Conservation (phyloP, 495 filamentous ascomycete genomes). For the Stereocaulon alpinum region DNA sequence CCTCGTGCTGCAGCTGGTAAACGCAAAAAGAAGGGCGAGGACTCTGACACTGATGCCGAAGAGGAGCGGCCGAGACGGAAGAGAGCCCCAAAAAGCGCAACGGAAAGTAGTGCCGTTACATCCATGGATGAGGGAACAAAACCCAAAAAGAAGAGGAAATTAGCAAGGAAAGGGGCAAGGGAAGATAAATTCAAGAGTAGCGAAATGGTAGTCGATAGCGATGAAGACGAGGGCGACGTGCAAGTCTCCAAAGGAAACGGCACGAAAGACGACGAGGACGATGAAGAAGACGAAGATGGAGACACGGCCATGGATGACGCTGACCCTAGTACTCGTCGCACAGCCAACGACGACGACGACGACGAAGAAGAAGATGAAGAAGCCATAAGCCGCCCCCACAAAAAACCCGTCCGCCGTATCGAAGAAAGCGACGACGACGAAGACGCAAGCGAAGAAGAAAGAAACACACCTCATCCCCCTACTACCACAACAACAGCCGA, state of each 20-base stretch:
- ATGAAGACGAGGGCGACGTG: constrained; percentile 45
- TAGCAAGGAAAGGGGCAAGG: constrained; percentile 36
- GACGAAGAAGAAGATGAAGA: constrained; percentile 12
- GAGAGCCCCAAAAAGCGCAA: constrained; percentile 23
- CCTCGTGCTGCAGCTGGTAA: constrained; percentile 40
- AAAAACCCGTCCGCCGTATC: constrained; percentile 10
- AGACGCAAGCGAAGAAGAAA: constrained; percentile 5
- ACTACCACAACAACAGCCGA: constrained; percentile 5
- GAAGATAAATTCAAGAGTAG: constrained; percentile 63
- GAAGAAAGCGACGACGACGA: constrained; percentile 13
- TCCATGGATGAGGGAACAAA: constrained; percentile 31
- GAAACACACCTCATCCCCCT: neutral
- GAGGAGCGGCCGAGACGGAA: constrained; percentile 24
- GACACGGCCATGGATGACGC: constrained; percentile 9
- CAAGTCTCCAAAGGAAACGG: constrained; percentile 30
- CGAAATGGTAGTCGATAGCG: constrained; percentile 70
- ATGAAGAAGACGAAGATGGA: constrained; percentile 18
- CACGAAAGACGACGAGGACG: constrained; percentile 15
- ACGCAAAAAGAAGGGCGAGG: constrained; percentile 59
- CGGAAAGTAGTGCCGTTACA: constrained; percentile 9
- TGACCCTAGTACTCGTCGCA: neutral
- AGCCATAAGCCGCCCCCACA: constrained; percentile 4
- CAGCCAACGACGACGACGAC: neutral
- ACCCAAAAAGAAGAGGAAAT: constrained; percentile 46
- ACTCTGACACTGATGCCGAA: constrained; percentile 39